Evolutionary conservation across 1,139 yeast genomes (phyloP), one percentile per base, ranked within the genome.

Genomic region (Saccharomyces hybrid): DNA sequence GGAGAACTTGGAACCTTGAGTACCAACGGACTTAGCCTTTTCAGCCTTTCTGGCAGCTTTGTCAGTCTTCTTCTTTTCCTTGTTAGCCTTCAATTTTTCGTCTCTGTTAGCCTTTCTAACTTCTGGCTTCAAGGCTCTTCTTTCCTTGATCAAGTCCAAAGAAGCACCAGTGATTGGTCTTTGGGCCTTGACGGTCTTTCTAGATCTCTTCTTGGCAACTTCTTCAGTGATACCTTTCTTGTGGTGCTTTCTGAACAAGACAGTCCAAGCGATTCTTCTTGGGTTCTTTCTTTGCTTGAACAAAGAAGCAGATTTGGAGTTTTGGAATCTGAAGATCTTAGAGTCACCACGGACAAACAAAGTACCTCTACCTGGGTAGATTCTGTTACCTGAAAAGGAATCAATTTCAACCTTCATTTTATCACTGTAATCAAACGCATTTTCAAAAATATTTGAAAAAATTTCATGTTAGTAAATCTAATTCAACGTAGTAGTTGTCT

Each of bases 291-390:
- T 90, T 84, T 95, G 99, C 75, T 85, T 85, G 95, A 93, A 93
- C 74, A 93, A 86, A 76, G 99, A 90, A 73, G 96, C 95, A 75
- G 96, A 84, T 83, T 93, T 95, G 70, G 97, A 88, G 76, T 90
- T 85, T 79, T 88, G 95, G 95, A 95, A 93, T 85, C 99, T 90
- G 96, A 93, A 93, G 75, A 91, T 79, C 84, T 93, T 93, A 75
- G 98, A 90, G 90, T 93, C 99, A 73, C 98, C 97, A 82, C 99
- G 91, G 79, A 93, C 93, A 76, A 89, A 93, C 78, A 93, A 86
- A 77, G 95, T 89, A 82, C 99, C 99, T 85, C 97, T 88, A 81
- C 99, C 98, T 83, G 99, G 99, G 96, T 93, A 95, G 85, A 93
- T 93, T 83, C 91, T 93, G 75, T 91, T 80, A 80, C 99, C 99